A percentile compares a stretch with the other conserved stretches of the same genome.
These are phyloP conservation scores for Podila verticillata DNA, from an alignment of 192 early-diverging fungal species.

Conservation along the genomic window DNA sequence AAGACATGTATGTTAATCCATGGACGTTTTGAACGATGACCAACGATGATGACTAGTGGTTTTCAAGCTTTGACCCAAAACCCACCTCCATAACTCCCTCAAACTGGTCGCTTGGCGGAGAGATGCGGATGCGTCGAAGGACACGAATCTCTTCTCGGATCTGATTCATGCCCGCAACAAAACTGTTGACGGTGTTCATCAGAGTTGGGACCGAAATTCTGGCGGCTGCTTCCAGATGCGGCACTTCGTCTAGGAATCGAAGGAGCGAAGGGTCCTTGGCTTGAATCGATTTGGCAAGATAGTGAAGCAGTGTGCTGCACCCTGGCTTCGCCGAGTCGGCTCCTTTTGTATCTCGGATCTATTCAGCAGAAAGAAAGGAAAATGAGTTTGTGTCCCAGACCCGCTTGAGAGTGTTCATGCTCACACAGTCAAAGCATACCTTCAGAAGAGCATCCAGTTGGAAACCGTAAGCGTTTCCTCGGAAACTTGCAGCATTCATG, in stretches of 20 bases:
- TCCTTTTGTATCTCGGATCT: conserved; percentile 66
- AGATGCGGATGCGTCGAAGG: conserved; percentile 32
- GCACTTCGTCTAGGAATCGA: conserved; percentile 62
- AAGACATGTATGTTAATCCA: not conserved
- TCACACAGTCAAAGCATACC: conserved; percentile 42
- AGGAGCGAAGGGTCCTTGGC: conserved; percentile 51
- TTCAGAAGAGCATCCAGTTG: conserved; percentile 64
- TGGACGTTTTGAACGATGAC: not conserved
- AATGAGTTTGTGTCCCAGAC: not conserved
- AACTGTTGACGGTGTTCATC: conserved; percentile 57
- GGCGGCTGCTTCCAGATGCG: conserved; percentile 62
- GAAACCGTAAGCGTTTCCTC: conserved; percentile 68
- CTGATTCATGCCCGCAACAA: conserved; percentile 50
- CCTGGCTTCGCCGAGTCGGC: conserved; percentile 55
- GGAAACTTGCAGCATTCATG: conserved; percentile 62
- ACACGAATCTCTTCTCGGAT: conserved; percentile 59
- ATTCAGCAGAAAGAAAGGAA: not conserved
- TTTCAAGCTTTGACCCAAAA: not conserved
- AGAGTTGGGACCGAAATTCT: conserved; percentile 59
- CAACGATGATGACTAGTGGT: not conserved
- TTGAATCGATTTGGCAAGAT: conserved; percentile 57
- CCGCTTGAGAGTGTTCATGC: too few relatives aligned
- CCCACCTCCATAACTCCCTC: conserved; percentile 62
- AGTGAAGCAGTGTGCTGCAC: conserved; percentile 61
- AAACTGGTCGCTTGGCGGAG: conserved; percentile 59